These are phyloP conservation scores for Apiotrichum gracile DNA, from an alignment of 1,284 basidiomycete genomes.

Conservation along the genomic window DNA sequence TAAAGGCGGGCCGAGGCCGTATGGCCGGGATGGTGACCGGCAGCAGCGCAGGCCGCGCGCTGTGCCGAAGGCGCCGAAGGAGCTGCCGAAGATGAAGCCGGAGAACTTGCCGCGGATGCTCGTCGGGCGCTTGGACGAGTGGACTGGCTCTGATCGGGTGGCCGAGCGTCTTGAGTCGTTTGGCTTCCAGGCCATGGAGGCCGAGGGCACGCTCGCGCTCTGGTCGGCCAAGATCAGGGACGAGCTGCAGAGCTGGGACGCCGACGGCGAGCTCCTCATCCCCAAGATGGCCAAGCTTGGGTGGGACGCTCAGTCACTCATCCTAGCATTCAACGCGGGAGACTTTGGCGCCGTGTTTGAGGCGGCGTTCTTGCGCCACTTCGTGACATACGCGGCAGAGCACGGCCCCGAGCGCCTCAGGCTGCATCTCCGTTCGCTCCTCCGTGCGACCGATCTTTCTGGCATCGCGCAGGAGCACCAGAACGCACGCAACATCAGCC, in stretches of 20 bases:
- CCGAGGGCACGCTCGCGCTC: neutral
- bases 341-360: conserved; percentile 24
- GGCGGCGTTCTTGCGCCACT: conserved; percentile 26
- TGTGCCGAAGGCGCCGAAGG: neutral
- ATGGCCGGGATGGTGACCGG: too few relatives aligned
- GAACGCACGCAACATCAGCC: conserved; percentile 52
- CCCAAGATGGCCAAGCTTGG: conserved; percentile 14
- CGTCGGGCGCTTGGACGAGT: conserved; percentile 25
- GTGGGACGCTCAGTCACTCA: conserved; percentile 25
- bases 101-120: conserved; percentile 12
- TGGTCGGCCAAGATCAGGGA: conserved; percentile 1
- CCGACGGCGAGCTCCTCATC: conserved; percentile 5
- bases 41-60: neutral
- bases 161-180: conserved; percentile 20
- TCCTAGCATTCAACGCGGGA: conserved; percentile 25
- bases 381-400: conserved; percentile 15
- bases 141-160: conserved; percentile 21
- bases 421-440: conserved; percentile 35
- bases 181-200: conserved; percentile 20
- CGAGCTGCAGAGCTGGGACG: conserved; percentile 2
- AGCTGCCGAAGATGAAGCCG: neutral
- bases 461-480: conserved; percentile 39
- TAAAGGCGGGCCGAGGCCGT: too few relatives aligned
- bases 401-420: conserved; percentile 7
- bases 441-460: conserved; percentile 43